Conservation (phyloP, 2,329 filamentous ascomycete genomes). For the Ophiobolus disseminans region DNA sequence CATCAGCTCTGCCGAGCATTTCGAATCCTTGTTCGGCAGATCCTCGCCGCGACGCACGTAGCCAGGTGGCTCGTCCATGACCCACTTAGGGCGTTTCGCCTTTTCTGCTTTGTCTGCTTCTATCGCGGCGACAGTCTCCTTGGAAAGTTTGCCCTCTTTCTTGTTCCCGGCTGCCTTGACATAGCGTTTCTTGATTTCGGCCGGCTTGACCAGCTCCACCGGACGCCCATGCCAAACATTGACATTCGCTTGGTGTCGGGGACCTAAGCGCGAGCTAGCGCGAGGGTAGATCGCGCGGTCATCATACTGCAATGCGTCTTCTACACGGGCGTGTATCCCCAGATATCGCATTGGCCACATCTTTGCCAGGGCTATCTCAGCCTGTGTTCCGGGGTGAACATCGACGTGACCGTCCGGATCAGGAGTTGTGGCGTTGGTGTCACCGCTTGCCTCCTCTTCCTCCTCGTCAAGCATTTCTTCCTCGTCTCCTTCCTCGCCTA, state of each 20-base stretch:
- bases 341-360: slow-evolving; percentile 97
- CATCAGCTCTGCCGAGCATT: slow-evolving; percentile 75
- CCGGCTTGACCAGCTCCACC: slow-evolving; percentile 87
- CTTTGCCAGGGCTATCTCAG: slow-evolving; percentile 90
- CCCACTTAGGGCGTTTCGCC: slow-evolving; percentile 87
- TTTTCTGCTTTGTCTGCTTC: slow-evolving; percentile 82
- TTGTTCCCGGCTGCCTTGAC: slow-evolving; percentile 68
- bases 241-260: slow-evolving; percentile 88
- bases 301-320: slow-evolving; percentile 95
- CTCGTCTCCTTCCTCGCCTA: slow-evolving; percentile 65
- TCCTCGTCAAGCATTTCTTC: slow-evolving; percentile 71
- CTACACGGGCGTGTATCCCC: slow-evolving; percentile 91
- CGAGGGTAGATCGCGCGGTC: slow-evolving; percentile 92
- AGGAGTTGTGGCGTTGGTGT: slow-evolving; percentile 65
- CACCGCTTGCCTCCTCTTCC: slow-evolving; percentile 70
- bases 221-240: slow-evolving; percentile 83
- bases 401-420: slow-evolving; percentile 61
- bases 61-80: slow-evolving; percentile 87
- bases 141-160: slow-evolving; percentile 77
- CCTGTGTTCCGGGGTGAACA: slow-evolving; percentile 72
- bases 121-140: slow-evolving; percentile 78
- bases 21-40: slow-evolving; percentile 71
- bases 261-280: slow-evolving; percentile 89
- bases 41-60: slow-evolving; percentile 88
- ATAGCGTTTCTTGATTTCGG: slow-evolving; percentile 82